Percentiles rank a stretch among this genome's conserved stretches.
Evolutionary conservation across 345 rosid genomes (phyloP).

Genomic region (Clausena lansium): DNA sequence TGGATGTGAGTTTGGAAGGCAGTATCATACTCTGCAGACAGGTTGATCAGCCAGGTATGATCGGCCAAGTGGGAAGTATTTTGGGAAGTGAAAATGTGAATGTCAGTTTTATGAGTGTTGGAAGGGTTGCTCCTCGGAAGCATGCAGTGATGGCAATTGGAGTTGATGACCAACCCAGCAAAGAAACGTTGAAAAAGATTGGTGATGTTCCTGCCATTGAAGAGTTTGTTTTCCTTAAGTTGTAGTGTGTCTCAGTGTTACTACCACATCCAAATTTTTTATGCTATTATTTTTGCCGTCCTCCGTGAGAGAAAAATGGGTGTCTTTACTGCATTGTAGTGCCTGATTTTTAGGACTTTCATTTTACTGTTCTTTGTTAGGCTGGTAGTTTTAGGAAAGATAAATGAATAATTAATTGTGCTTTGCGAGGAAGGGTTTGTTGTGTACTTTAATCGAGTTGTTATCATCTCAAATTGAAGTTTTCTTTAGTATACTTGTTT

Average conservation of each 20-base stretch:
- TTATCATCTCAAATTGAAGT: not conserved
- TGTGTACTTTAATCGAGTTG: slow-evolving; percentile 1
- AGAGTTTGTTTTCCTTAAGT: slow-evolving; percentile 77
- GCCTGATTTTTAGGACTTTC: slow-evolving; percentile 26
- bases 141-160: slow-evolving; percentile 88
- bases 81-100: slow-evolving; percentile 77
- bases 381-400: slow-evolving; percentile 7
- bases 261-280: not conserved
- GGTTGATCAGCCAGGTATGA: slow-evolving; percentile 87
- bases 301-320: not conserved
- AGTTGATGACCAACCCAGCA: slow-evolving; percentile 68
- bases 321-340: slow-evolving; percentile 7
- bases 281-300: not conserved
- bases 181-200: slow-evolving; percentile 52
- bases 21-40: slow-evolving; percentile 75
- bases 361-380: slow-evolving; percentile 7
- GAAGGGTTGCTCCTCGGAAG: slow-evolving; percentile 76
- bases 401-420: slow-evolving; percentile 19
- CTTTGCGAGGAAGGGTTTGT: not conserved
- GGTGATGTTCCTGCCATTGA: slow-evolving; percentile 66
- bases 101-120: slow-evolving; percentile 87
- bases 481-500: not conserved
- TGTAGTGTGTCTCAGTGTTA: slow-evolving; percentile 23
- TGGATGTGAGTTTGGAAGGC: slow-evolving; percentile 84
- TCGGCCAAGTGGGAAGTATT: slow-evolving; percentile 68